Conservation (phyloP, 345 rosid species). For the Lepidium aucheri region DNA sequence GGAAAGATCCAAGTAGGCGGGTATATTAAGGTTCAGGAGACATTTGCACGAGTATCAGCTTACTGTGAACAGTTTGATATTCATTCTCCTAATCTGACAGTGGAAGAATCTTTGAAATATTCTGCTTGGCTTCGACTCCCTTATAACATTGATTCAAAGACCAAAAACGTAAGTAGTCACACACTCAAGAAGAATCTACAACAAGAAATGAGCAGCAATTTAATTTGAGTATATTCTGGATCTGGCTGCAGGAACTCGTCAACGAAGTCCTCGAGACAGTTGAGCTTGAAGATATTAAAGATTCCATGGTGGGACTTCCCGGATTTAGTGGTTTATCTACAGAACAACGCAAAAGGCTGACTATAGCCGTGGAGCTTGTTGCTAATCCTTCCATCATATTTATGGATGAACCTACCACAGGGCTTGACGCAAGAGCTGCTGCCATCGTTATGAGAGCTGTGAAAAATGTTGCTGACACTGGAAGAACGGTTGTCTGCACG, state of each 20-base stretch:
- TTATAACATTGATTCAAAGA: constrained; percentile 23
- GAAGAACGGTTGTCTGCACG: constrained; percentile 48
- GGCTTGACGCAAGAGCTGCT: constrained; percentile 51
- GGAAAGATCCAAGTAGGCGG: constrained; percentile 59
- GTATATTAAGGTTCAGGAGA: constrained; percentile 46
- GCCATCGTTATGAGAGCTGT: constrained; percentile 52
- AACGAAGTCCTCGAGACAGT: constrained; percentile 37
- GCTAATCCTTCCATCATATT: constrained; percentile 46
- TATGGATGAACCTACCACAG: constrained; percentile 51
- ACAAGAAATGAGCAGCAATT: neutral
- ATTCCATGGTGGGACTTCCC: constrained; percentile 37
- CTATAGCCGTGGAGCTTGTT: constrained; percentile 49
- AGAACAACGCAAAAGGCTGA: constrained; percentile 45
- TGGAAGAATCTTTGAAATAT: constrained; percentile 46
- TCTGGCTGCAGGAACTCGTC: constrained; percentile 28
- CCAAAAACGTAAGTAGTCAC: constrained; percentile 26
- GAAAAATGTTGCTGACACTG: constrained; percentile 38
- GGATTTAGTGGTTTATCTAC: constrained; percentile 39
- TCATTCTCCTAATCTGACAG: constrained; percentile 57
- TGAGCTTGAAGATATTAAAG: constrained; percentile 38
- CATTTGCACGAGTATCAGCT: constrained; percentile 56
- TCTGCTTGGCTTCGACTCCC: constrained; percentile 57
- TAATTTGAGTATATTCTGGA: neutral
- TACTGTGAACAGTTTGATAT: constrained; percentile 65
- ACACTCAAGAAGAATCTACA: neutral